Conservation (phyloP, 2,329 filamentous ascomycete genomes). For the Sclerotinia glacialis region DNA sequence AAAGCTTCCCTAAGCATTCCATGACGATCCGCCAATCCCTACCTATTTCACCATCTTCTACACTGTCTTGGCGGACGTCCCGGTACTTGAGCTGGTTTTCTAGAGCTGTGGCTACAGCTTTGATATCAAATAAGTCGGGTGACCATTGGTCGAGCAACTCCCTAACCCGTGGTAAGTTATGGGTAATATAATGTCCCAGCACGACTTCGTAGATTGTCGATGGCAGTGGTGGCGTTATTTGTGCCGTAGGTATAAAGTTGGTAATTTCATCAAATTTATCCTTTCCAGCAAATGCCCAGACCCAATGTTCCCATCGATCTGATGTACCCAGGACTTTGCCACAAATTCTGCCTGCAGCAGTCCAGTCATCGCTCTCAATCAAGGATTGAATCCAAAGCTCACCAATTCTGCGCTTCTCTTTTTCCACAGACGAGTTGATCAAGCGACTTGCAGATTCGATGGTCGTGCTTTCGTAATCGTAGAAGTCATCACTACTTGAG, state of each 20-base stretch:
- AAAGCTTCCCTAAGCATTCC: conserved; percentile 79
- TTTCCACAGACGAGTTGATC: conserved; percentile 67
- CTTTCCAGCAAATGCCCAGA: conserved; percentile 84
- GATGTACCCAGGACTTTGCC: conserved; percentile 78
- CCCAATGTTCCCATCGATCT: conserved; percentile 90
- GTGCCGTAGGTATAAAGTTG: conserved; percentile 72
- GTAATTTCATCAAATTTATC: conserved; percentile 88
- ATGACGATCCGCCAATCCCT: conserved; percentile 89
- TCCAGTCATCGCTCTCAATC: conserved; percentile 72
- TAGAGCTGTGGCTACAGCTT: conserved; percentile 71
- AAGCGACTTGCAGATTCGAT: conserved; percentile 58
- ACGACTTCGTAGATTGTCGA: conserved; percentile 84
- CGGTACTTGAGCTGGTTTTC: conserved; percentile 78
- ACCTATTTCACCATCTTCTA: conserved; percentile 69
- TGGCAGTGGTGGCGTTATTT: conserved; percentile 75
- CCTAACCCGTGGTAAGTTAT: conserved; percentile 71
- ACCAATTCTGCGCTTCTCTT: conserved; percentile 86
- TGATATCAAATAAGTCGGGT: conserved; percentile 76
- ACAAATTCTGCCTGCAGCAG: conserved; percentile 72
- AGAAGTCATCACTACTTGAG: conserved; percentile 59
- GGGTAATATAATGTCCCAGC: conserved; percentile 81
- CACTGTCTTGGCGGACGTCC: conserved; percentile 70
- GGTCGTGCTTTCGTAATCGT: conserved; percentile 67
- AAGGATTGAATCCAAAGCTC: conserved; percentile 92
- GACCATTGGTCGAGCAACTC: conserved; percentile 82